Evolutionary conservation across 2,329 filamentous ascomycete species (phyloP), one percentile per base, ranked within the genome.

Genomic region (Rosellinia necatrix): DNA sequence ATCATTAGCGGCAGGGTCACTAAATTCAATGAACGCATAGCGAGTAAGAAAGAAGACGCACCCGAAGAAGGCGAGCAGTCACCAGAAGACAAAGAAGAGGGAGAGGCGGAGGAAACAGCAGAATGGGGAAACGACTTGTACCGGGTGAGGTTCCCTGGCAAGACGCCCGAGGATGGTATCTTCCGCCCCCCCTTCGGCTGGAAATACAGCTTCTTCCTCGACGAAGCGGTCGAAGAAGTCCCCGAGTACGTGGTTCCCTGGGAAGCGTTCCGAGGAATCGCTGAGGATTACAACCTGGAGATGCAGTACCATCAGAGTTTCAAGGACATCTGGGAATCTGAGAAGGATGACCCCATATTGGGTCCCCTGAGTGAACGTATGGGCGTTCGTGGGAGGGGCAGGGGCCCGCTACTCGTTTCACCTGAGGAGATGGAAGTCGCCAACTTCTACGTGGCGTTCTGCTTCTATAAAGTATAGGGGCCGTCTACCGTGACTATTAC

Each of bases 171-270:
- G 17, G 91, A 97, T 70, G 94, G 94, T 49, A 81, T 94, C 27
- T 99, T 99, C 76, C 87, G 94, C 4, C 94, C 94, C 4, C 91
- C 94, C 0, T 97, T 92, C 70, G 94, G 93, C 46, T 97, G 94
- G 92, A 96, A 94, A 74, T 99, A 99, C 76, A 96, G 86, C 70
- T 99, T 96, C 78, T 96, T 92, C 73, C 85, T 99, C 53, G 88
- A 94, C 67, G 94, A 99, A 75, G 94, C 94, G 0, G 94, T 99
- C 17, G 93, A 97, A 72, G 90, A 92, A 70, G 91, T 96, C 6
- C 93, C 94, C 2, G 94, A 99, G 76, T 99, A 96, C 71, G 93
- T 99, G 1, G 94, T 99, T 1, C 94, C 94, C 0, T 99, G 94
- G 93, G 92, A 96, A 72, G 92, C 92, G 1, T 97, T 99, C 77